Conservation (phyloP, 805 yeast genomes). For the Zygotorulaspora chibaensis region DNA sequence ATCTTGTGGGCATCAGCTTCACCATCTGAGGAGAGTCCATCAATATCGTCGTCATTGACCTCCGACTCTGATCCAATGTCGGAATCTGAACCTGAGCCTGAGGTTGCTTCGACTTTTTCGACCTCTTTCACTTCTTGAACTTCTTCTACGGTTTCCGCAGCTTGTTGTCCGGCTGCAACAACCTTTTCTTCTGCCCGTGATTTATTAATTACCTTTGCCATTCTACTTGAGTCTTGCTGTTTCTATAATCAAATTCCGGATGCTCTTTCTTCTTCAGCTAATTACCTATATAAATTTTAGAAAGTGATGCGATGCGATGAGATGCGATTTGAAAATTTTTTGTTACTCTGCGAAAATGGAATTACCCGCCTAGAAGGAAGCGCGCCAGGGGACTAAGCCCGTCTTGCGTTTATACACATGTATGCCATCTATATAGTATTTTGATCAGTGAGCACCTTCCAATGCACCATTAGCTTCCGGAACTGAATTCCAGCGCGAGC, state of each 20-base stretch:
- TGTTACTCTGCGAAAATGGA: background rate
- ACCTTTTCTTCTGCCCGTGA: conserved; percentile 10
- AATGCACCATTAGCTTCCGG: too few species aligned
- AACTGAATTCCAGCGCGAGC: too few species aligned
- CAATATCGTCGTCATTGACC: conserved; percentile 28
- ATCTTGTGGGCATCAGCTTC: conserved; percentile 32
- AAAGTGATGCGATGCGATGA: conserved; percentile 19
- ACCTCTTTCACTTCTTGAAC: conserved; percentile 25
- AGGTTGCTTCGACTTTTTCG: conserved; percentile 24
- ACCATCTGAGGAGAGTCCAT: conserved; percentile 33
- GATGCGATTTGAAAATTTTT: conserved; percentile 13
- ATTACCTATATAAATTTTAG: background rate
- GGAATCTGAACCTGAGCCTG: conserved; percentile 5
- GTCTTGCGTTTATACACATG: too few species aligned
- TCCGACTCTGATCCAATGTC: conserved; percentile 24
- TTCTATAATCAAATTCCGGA: too few species aligned
- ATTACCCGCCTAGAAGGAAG: background rate
- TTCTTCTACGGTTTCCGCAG: background rate
- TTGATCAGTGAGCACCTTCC: too few species aligned
- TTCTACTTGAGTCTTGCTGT: background rate
- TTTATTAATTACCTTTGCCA: conserved; percentile 13
- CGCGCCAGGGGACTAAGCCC: too few species aligned
- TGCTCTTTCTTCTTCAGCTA: background rate
- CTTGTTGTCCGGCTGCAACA: conserved; percentile 6
- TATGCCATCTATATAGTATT: too few species aligned